Base-by-base conservation (phyloP, 2,329 filamentous ascomycete genomes). In the Metarhizium humberi region DNA sequence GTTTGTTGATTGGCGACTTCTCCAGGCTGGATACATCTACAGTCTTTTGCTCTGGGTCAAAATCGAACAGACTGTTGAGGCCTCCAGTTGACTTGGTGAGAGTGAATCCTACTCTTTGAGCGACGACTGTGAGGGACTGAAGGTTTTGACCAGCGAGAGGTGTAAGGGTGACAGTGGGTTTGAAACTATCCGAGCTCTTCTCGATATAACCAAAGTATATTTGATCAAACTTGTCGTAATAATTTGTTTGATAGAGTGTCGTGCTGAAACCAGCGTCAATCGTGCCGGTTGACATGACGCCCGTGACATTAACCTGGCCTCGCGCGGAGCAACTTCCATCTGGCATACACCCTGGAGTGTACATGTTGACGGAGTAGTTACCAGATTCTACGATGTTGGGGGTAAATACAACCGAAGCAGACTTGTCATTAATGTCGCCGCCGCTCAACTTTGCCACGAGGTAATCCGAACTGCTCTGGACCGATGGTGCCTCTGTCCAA, bases 171-270 rank as follows among this genome's bases (percentile, higher is more conserved):
- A 99, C 84, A 4, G 82, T 82, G 14, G 92, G 90, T 46, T 85
- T 85, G 76, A 96, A 96, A 20, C 79, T 80, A 59, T 74, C 75
- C 10, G 82, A 86, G 53, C 81, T 84, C 54, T 85, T 85, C 66
- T 97, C 90, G 54, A 99, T 84, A 61, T 84, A 84, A 50, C 92
- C 94, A 61, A 86, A 87, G 71, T 91, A 96, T 56, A 99, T 85
- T 62, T 89, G 85, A 67, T 99, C 94, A 66, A 95, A 97, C 71
- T 99, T 99, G 75, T 97, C 92, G 69, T 86, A 95, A 67, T 95
- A 81, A 72, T 99, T 99, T 18, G 92, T 96, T 71, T 99, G 94
- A 67, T 81, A 95, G 7, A 96, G 74, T 0, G 81, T 78, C 1
- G 78, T 82, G 32, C 81, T 78, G 56, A 85, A 77, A 5, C 80